A percentile compares a stretch with the other conserved stretches of the same genome.
phyloP scores from a whole-genome alignment of 164 flowering plant species.

The Stephania cephalantha region DNA sequence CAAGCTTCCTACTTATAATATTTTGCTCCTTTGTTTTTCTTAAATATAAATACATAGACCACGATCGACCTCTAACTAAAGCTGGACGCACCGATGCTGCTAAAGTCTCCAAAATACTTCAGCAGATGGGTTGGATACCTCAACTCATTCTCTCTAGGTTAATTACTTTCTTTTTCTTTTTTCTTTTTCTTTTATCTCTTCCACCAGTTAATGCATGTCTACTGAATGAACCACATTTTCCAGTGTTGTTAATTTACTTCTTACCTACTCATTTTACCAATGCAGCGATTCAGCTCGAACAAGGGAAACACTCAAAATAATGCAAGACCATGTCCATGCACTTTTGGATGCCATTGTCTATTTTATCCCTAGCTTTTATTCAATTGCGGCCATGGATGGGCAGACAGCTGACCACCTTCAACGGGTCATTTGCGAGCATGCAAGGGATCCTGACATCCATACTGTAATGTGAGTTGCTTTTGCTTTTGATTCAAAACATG shows the following conservation, averaged over 20 bases:
- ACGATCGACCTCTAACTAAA: constrained; percentile 85
- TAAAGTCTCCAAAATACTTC: constrained; percentile 55
- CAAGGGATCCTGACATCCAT: constrained; percentile 50
- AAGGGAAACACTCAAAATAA: constrained; percentile 64
- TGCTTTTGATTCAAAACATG: too few species aligned
- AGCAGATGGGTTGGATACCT: constrained; percentile 80
- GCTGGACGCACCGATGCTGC: constrained; percentile 68
- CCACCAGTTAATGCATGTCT: background rate
- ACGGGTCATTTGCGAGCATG: constrained; percentile 52
- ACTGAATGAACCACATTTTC: background rate
- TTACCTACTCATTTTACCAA: background rate
- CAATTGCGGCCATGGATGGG: constrained; percentile 96
- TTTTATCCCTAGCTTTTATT: constrained; percentile 83
- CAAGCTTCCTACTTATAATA: too few species aligned
- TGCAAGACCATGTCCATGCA: constrained; percentile 68
- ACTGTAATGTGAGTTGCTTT: constrained; percentile 69
- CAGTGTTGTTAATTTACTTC: too few species aligned
- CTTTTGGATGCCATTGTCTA: constrained; percentile 72
- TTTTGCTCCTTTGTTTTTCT: too few species aligned
- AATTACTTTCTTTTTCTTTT: background rate
- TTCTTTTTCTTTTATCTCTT: background rate
- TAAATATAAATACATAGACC: constrained; percentile 39
- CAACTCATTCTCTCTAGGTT: constrained; percentile 83
- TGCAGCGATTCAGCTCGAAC: constrained; percentile 79
- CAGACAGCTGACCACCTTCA: constrained; percentile 94